Evolutionary conservation across 139 green algal species (phyloP).

Genomic region (Astrephomene gubernaculifera): DNA sequence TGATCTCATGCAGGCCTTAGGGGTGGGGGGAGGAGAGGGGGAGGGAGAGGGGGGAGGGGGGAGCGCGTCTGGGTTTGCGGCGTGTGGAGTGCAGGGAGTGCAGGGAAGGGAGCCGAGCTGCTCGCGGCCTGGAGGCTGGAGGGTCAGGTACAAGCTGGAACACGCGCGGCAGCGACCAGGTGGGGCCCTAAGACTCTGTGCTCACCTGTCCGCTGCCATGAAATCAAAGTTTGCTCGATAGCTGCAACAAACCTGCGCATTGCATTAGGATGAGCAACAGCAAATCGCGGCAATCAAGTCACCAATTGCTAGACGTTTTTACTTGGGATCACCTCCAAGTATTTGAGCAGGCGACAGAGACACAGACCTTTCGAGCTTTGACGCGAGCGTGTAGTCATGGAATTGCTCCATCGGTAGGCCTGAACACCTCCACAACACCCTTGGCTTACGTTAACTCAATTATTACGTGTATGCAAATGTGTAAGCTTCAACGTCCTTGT

Average conservation of each 20-base stretch:
- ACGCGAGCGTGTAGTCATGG: conserved; percentile 74
- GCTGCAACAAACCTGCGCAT: conserved; percentile 45
- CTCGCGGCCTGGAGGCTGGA: not conserved
- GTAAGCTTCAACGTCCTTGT: too few relatives aligned
- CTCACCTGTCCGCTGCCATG: conserved; percentile 57
- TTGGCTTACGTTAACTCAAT: too few relatives aligned
- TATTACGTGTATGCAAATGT: too few relatives aligned
- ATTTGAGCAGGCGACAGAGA: not conserved
- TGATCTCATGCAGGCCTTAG: conserved; percentile 41
- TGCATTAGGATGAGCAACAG: not conserved
- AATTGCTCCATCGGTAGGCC: conserved; percentile 62
- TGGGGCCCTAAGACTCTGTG: not conserved
- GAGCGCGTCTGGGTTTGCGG: not conserved
- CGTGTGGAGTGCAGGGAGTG: not conserved
- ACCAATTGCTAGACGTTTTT: not conserved
- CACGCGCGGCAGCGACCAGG: not conserved
- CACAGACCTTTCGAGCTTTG: conserved; percentile 63
- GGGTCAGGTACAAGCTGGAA: not conserved
- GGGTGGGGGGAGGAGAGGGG: not conserved
- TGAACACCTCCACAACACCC: too few relatives aligned
- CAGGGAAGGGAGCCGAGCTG: not conserved
- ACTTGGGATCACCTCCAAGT: not conserved
- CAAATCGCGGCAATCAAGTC: not conserved
- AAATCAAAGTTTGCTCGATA: conserved; percentile 55
- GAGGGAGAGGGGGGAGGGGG: not conserved